These are phyloP conservation scores for Rosa multiflora DNA, from an alignment of 306 rosid genomes.

Conservation along the genomic window DNA sequence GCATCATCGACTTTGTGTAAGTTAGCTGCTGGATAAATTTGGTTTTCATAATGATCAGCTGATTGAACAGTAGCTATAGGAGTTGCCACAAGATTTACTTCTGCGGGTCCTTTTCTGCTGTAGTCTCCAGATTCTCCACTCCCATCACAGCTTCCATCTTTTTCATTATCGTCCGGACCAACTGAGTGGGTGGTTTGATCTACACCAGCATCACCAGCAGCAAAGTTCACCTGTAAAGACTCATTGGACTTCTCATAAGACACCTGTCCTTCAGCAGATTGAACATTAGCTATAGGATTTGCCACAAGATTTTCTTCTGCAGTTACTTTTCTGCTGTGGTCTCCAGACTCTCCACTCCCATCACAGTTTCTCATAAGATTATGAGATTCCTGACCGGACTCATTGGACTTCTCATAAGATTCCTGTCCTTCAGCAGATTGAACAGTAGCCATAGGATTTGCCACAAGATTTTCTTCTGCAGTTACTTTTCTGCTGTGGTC, in stretches of 20 bases:
- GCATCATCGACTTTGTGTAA: background rate
- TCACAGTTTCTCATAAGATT: constrained; percentile 15
- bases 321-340: constrained; percentile 26
- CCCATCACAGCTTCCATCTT: constrained; percentile 32
- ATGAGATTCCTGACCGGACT: background rate
- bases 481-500: constrained; percentile 29
- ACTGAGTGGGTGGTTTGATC: constrained; percentile 27
- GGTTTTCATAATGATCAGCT: background rate
- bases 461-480: constrained; percentile 20
- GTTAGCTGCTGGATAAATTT: constrained; percentile 6
- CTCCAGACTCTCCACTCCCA: constrained; percentile 20
- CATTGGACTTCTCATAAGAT: constrained; percentile 20
- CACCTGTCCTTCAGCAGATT: constrained; percentile 11
- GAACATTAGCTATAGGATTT: background rate
- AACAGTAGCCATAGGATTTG: background rate
- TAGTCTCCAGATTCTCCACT: constrained; percentile 17
- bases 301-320: constrained; percentile 19
- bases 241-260: constrained; percentile 20
- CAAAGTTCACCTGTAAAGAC: constrained; percentile 16
- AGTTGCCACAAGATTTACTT: constrained; percentile 15
- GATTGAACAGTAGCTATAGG: background rate
- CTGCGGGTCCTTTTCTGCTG: constrained; percentile 28
- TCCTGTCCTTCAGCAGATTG: constrained; percentile 13
- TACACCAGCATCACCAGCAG: constrained; percentile 26
- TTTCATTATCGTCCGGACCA: constrained; percentile 18